These are phyloP conservation scores for Jamesozyma gamospora DNA, from an alignment of 805 yeast species.

Conservation along the genomic window DNA sequence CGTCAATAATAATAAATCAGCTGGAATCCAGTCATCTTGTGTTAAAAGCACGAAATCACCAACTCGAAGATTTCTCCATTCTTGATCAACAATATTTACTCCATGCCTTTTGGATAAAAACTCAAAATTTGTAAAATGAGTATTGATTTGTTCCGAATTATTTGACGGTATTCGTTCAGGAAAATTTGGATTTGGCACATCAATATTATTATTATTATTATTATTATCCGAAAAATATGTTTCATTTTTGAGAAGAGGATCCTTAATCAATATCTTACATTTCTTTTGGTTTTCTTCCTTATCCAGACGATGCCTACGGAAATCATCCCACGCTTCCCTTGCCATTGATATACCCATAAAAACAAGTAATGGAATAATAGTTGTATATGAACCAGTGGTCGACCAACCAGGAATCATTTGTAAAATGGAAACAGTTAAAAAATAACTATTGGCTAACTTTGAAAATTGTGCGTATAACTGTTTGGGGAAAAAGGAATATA, in stretches of 20 bases:
- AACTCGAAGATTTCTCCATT: slow-evolving; percentile 77
- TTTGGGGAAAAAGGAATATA: slow-evolving; percentile 75
- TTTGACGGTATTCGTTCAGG: neutral
- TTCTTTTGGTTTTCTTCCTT: slow-evolving; percentile 65
- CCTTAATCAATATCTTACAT: slow-evolving; percentile 31
- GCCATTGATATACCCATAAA: slow-evolving; percentile 84
- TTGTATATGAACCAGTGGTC: slow-evolving; percentile 90
- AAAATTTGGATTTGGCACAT: neutral
- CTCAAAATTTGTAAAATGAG: slow-evolving; percentile 18
- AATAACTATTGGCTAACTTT: slow-evolving; percentile 84
- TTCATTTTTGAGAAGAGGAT: neutral
- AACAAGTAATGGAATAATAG: slow-evolving; percentile 78
- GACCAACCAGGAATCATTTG: slow-evolving; percentile 98
- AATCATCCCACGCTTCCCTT: slow-evolving; percentile 91
- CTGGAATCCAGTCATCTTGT: slow-evolving; percentile 90
- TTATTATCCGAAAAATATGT: neutral
- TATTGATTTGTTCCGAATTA: slow-evolving; percentile 2
- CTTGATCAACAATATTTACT: slow-evolving; percentile 17
- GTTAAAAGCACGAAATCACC: slow-evolving; percentile 71
- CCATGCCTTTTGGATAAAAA: slow-evolving; percentile 13
- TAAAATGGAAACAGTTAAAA: slow-evolving; percentile 78
- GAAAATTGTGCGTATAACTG: slow-evolving; percentile 88
- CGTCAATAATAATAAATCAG: slow-evolving; percentile 69
- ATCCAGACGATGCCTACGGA: slow-evolving; percentile 77
- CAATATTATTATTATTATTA: neutral